A percentile compares a stretch with the other conserved stretches of the same genome.
These are phyloP conservation scores for Crithidia sp. DNA, from an alignment of 208 protist genomes.

Conservation along the genomic window DNA sequence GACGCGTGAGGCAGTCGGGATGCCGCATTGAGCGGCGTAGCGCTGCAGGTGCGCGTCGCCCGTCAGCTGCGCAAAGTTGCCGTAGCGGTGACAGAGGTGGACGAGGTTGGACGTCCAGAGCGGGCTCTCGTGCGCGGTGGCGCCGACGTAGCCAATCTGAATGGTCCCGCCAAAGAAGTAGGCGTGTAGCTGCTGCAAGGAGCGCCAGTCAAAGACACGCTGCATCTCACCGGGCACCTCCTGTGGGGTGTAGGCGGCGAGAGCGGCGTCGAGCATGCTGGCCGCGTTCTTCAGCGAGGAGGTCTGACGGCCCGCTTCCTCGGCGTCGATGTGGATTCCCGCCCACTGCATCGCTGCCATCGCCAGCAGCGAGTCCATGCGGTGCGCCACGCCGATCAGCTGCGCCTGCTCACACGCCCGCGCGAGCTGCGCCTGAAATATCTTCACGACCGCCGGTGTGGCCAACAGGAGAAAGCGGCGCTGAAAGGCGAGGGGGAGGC, in stretches of 20 bases:
- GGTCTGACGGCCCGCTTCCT: constrained; percentile 63
- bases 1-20: constrained; percentile 34
- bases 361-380: constrained; percentile 83
- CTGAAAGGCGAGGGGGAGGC: constrained; percentile 70
- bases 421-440: constrained; percentile 67
- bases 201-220: constrained; percentile 79
- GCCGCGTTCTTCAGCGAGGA: constrained; percentile 56
- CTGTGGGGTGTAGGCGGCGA: constrained; percentile 61
- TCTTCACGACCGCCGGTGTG: constrained; percentile 41
- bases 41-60: constrained; percentile 78
- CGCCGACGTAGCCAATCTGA: constrained; percentile 41
- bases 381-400: constrained; percentile 65
- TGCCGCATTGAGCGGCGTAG: constrained; percentile 58
- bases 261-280: constrained; percentile 56
- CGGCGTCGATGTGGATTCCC: constrained; percentile 76
- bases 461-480: constrained; percentile 52
- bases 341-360: constrained; percentile 76
- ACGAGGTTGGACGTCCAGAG: constrained; percentile 81
- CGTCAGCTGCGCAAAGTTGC: constrained; percentile 49
- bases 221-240: constrained; percentile 77
- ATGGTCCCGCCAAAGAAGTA: constrained; percentile 85
- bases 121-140: constrained; percentile 27
- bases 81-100: constrained; percentile 75
- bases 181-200: constrained; percentile 65
- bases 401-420: constrained; percentile 57